Evolutionary conservation across 805 yeast species (phyloP).

Genomic region (Candida nemodendra): DNA sequence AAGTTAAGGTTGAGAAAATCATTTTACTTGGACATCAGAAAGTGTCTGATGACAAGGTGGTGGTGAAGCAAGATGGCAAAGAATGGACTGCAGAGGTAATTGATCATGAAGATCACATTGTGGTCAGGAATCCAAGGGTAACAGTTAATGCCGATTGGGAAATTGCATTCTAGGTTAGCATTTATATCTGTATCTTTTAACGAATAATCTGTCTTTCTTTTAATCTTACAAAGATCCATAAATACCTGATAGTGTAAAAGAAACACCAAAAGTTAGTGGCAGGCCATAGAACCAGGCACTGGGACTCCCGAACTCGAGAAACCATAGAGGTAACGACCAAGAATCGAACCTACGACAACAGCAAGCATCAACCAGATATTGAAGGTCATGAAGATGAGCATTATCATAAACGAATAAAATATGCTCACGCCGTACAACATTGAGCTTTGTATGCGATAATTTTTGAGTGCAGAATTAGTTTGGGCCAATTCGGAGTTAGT

Average conservation of each 20-base stretch:
- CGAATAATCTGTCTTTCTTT: too few species aligned
- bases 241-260: too few species aligned
- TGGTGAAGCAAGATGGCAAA: slow-evolving; percentile 39
- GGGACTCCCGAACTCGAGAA: slow-evolving; percentile 10
- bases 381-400: slow-evolving; percentile 49
- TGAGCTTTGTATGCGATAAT: slow-evolving; percentile 29
- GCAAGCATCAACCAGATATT: slow-evolving; percentile 47
- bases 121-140: slow-evolving; percentile 53
- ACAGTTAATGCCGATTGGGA: slow-evolving; percentile 47
- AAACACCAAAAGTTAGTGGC: slow-evolving; percentile 31
- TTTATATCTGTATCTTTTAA: too few species aligned
- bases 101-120: slow-evolving; percentile 14
- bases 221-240: too few species aligned
- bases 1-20: slow-evolving; percentile 53
- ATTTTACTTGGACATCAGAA: slow-evolving; percentile 41
- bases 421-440: slow-evolving; percentile 40
- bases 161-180: slow-evolving; percentile 15
- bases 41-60: slow-evolving; percentile 18
- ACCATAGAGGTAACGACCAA: slow-evolving; percentile 36
- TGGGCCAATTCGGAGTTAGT: slow-evolving; percentile 5
- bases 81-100: slow-evolving; percentile 36
- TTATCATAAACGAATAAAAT: slow-evolving; percentile 44
- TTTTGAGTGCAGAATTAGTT: slow-evolving; percentile 18
- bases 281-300: slow-evolving; percentile 21
- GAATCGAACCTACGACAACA: slow-evolving; percentile 40